Conservation (phyloP, 129 eudicot species). For the Helichrysum umbraculigerum region DNA sequence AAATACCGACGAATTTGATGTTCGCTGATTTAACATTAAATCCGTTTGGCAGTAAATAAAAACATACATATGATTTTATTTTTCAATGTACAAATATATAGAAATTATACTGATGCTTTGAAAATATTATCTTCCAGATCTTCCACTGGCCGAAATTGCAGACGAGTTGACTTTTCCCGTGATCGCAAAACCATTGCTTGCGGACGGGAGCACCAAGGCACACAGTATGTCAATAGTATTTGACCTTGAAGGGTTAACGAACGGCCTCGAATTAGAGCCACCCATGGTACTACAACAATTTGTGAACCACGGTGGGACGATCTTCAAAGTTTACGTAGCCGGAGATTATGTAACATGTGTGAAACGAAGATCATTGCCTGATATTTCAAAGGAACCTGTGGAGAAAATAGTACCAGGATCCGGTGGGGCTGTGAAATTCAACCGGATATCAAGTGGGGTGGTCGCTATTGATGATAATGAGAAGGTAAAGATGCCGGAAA, state of each 20-base stretch:
- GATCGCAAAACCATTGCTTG: slow-evolving; percentile 61
- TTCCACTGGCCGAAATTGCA: neutral
- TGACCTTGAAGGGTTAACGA: slow-evolving; percentile 46
- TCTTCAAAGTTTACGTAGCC: slow-evolving; percentile 80
- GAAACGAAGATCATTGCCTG: slow-evolving; percentile 64
- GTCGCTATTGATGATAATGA: slow-evolving; percentile 12
- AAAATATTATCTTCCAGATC: neutral
- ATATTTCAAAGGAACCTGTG: slow-evolving; percentile 35
- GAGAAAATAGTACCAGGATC: slow-evolving; percentile 23
- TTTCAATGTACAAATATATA: too few species aligned
- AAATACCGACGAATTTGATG: neutral
- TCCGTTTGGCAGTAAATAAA: too few species aligned
- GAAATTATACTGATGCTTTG: too few species aligned
- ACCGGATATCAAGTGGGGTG: slow-evolving; percentile 43
- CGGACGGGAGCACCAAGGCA: slow-evolving; percentile 53
- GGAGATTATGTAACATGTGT: slow-evolving; percentile 61
- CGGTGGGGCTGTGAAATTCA: slow-evolving; percentile 28
- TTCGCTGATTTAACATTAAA: too few species aligned
- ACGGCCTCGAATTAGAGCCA: slow-evolving; percentile 29
- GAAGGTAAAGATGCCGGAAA: slow-evolving; percentile 36
- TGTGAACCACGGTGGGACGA: slow-evolving; percentile 75
- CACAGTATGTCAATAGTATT: slow-evolving; percentile 60
- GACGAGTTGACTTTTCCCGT: slow-evolving; percentile 45
- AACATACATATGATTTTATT: neutral
- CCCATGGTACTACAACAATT: slow-evolving; percentile 74